Base-by-base conservation (phyloP, 306 rosid species). In the Cucurbita argyrosperma region DNA sequence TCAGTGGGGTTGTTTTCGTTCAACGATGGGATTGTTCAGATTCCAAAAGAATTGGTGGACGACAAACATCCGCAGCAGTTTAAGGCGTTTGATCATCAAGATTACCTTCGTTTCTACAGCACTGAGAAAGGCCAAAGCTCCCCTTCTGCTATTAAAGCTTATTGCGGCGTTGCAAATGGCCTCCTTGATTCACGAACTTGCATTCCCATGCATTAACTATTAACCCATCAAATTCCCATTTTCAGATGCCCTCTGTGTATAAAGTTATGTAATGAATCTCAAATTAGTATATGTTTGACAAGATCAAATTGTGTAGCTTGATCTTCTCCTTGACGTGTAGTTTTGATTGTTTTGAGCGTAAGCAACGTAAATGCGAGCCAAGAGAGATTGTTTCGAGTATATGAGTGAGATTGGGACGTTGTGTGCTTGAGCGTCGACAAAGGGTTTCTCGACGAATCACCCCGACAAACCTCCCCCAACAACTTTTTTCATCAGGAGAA, bases 81-180 rank as follows among this genome's bases (percentile, higher is more conserved):
- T 52, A 64, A 54, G 12, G 14, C 82, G 0, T 79, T 79, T 65
- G 74, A 72, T 11, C 74, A 63, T 65, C 75, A 52, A 42, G 82
- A 71, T 4, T 35, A 62, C 16, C 74, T 65, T 26, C 59, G 60
- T 55, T 64, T 62, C 6, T 79, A 60, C 10, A 21, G 37, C 56
- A 38, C 37, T 7, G 63, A 55, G 6, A 54, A 13, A 53, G 60
- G 46, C 12, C 56, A 57, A 10, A 78, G 40, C 7, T 37, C 56
- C 1, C 11, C 72, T 42, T 68, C 39, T 10, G 55, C 77, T 21
- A 50, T 69, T 49, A 72, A 71, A 58, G 81, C 53, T 55, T 85
- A 62, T 52, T 83, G 91, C 61, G 87, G 89, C 6, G 40, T 83
- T 18, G 79, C 75, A 82, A 46, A 66, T 5, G 2, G 12, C 18